Evolutionary conservation across 2,329 filamentous ascomycete species (phyloP), one percentile per base, ranked within the genome.

Genomic region (Pezicula neosporulosa): DNA sequence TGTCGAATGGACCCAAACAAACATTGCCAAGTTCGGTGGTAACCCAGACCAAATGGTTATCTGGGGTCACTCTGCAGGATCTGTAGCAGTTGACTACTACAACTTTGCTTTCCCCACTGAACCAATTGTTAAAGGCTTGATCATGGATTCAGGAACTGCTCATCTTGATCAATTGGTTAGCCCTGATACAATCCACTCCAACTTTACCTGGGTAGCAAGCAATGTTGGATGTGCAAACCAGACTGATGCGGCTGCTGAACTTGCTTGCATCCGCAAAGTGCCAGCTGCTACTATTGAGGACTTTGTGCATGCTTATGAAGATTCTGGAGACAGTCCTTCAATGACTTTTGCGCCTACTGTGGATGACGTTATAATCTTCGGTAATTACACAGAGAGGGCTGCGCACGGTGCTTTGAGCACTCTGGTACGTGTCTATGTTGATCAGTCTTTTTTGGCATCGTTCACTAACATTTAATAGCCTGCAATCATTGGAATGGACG

Each of bases 1-100:
- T 13, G 30, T 71, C 1, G 63, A 69, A 47, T 72, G 68, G 69
- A 60, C 69, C 1, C 58, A 64, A 28, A 58, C 63, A 2, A 71
- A 72, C 27, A 70, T 72, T 24, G 58, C 56, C 16, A 59, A 58
- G 5, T 72, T 72, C 28, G 68, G 70, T 6, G 69, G 69, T n/a
- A 65, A 65, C 33, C 30, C 55, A 39, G 41, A 51, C 15, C 75
- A 78, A 49, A 72, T 86, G 28, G 85, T 79, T 3, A 63, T 84
- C 46, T 81, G 80, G 75, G 84, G 82, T 0, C 66, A 80, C 49
- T 81, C 78, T 54, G 81, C 81, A 16, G 81, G 81, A 4, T 78
- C 79, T 5, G 82, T 86, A 63, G 81, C 80, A 51, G 76, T 55
- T 13, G 61, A 63, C 42, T 50, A 47, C 28, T 58, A 63, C 48